Conservation (phyloP, 192 early-diverging fungal species). For the Backusella tarrabulga region DNA sequence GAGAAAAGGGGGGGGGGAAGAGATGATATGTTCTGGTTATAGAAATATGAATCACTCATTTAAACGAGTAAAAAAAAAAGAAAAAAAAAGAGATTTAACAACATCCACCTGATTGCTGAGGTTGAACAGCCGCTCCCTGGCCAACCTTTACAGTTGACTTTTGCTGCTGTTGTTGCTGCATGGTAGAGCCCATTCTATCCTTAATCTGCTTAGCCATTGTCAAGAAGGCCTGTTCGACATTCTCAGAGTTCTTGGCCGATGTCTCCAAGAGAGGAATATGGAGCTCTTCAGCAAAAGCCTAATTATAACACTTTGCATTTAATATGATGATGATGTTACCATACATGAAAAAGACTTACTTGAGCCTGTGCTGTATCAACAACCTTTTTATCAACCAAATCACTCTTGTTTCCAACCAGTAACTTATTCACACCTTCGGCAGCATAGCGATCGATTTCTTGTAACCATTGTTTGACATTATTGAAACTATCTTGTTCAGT, state of each 20-base stretch:
- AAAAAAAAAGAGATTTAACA: slow-evolving; percentile 20
- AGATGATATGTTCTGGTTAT: background rate
- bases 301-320: background rate
- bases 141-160: slow-evolving; percentile 40
- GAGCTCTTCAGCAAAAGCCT: slow-evolving; percentile 86
- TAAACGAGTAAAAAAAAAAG: background rate
- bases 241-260: slow-evolving; percentile 94
- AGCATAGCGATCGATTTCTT: slow-evolving; percentile 98
- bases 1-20: background rate
- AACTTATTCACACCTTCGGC: slow-evolving; percentile 97
- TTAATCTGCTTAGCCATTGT: slow-evolving; percentile 99
- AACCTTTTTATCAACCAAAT: slow-evolving; percentile 91
- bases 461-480: slow-evolving; percentile 98
- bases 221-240: slow-evolving; percentile 99
- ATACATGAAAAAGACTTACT: background rate
- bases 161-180: slow-evolving; percentile 32
- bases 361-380: slow-evolving; percentile 49
- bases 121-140: slow-evolving; percentile 37
- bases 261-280: slow-evolving; percentile 96
- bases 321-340: background rate
- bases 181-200: slow-evolving; percentile 64
- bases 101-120: slow-evolving; percentile 36
- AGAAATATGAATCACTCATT: background rate
- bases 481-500: slow-evolving; percentile 93
- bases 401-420: slow-evolving; percentile 98